Evolutionary conservation across 805 yeast species (phyloP).

Genomic region (Wickerhamiella siamensis): DNA sequence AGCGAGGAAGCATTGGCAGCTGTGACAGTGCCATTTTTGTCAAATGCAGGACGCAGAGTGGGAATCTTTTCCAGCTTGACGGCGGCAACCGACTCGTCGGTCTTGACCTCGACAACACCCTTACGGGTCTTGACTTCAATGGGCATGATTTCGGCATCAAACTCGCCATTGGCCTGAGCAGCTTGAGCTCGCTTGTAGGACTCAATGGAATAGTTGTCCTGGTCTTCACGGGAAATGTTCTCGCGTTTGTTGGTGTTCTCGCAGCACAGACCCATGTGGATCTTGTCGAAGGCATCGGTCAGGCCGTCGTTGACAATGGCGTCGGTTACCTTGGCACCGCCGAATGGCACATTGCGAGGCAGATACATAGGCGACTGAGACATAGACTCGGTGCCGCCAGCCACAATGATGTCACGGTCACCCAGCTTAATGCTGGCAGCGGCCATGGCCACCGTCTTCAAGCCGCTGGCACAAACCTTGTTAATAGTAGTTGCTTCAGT

Average conservation of each 20-base stretch:
- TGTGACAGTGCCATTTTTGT: conserved; percentile 86
- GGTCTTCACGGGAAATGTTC: conserved; percentile 61
- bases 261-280: conserved; percentile 89
- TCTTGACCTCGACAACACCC: conserved; percentile 53
- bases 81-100: conserved; percentile 66
- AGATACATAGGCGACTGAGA: conserved; percentile 82
- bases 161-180: conserved; percentile 62
- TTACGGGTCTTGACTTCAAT: conserved; percentile 52
- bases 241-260: conserved; percentile 84
- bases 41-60: conserved; percentile 78
- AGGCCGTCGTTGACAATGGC: conserved; percentile 66
- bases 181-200: conserved; percentile 70
- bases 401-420: conserved; percentile 71
- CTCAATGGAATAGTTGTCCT: conserved; percentile 67
- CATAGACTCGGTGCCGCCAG: conserved; percentile 97
- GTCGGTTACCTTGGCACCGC: conserved; percentile 43
- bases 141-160: conserved; percentile 65
- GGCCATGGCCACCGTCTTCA: conserved; percentile 76
- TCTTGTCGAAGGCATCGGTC: conserved; percentile 70
- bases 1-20: conserved; percentile 90
- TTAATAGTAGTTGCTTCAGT: conserved; percentile 81
- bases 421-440: conserved; percentile 79
- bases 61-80: conserved; percentile 58
- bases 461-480: conserved; percentile 92
- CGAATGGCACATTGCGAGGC: conserved; percentile 49